Evolutionary conservation across 768 basidiomycete species (phyloP), one percentile per base, ranked within the genome.

Genomic region (Cytidiella melzeri): DNA sequence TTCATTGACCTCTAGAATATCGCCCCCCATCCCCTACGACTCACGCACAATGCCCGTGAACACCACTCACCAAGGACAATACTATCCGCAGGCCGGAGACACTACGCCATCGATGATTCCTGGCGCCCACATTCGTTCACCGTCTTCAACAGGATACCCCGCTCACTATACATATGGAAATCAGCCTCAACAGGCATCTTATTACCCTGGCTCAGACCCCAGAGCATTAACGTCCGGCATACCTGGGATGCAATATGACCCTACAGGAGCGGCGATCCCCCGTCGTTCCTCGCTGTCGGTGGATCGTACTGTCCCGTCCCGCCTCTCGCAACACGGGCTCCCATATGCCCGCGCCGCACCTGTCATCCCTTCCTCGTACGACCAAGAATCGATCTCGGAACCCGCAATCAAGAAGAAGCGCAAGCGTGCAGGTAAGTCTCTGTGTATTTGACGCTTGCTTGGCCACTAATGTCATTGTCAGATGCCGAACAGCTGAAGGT

Each of bases 381-480:
- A 57, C 4, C 55, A 51, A 2, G 58, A 59, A 12, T 47, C 61
- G 11, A 53, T 73, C 30, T 62, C 71, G 27, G 79, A 85, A 45
- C 78, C 84, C n/a, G 71, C 77, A 37, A 81, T 89, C 57, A 92
- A 91, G 73, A 90, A 89, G 73, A 91, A 91, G 68, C 79, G 88
- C 65, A 88, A 87, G 72, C 81, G 88, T 50, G 89, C 88, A 5
- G 52, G 52, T 48, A 36, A 26, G 52, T 24, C 42, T 30, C 21
- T 7, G 7, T 6, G 42, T 38, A 24, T 38, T 18, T 18, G 39
- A 13, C 30, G 47, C 27, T 10, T 4, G 6, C 40, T 44, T 26
- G 24, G 12, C n/a, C 24, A 36, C 49, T 43, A 37, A 50, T 26
- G 9, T 21, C 28, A 28, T 39, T 5, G 11, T 41, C 13, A 53